Conservation (phyloP, 2,329 filamentous ascomycete species). For the Aspergillus sp. region DNA sequence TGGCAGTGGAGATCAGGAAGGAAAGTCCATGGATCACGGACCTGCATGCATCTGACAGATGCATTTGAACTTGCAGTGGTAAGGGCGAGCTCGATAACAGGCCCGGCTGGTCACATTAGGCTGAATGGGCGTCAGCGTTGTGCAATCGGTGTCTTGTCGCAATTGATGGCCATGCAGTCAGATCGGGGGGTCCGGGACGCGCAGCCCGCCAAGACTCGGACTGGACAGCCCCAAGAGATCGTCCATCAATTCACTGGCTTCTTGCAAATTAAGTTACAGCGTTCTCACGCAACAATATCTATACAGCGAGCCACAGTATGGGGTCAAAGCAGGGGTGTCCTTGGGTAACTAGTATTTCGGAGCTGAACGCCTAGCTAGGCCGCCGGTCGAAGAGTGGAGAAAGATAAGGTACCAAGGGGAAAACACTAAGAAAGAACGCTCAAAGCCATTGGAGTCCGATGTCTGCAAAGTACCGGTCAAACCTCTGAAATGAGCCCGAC, state of each 20-base stretch:
- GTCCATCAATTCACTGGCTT: neutral
- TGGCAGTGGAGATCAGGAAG: neutral
- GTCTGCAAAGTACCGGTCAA: constrained; percentile 25
- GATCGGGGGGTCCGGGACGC: neutral
- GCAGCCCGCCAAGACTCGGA: neutral
- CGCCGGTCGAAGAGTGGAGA: neutral
- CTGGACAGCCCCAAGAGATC: neutral
- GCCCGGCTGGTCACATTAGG: neutral
- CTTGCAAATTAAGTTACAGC: neutral
- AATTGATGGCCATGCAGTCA: no score
- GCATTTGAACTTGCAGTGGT: constrained; percentile 1
- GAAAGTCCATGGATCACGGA: constrained; percentile 2
- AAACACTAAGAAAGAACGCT: constrained; percentile 1
- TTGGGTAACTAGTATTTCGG: neutral
- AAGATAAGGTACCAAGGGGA: neutral
- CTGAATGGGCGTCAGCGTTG: neutral
- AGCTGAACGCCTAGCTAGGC: neutral
- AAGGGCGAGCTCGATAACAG: neutral
- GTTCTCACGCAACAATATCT: neutral
- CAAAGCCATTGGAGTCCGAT: constrained; percentile 6
- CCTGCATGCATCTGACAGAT: neutral
- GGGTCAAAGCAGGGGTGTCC: neutral
- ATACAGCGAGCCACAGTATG: neutral
- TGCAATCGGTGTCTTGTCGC: neutral
- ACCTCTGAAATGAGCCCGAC: constrained; percentile 14